phyloP scores from a whole-genome alignment of 83 land plant species.

The Thuja plicata region DNA sequence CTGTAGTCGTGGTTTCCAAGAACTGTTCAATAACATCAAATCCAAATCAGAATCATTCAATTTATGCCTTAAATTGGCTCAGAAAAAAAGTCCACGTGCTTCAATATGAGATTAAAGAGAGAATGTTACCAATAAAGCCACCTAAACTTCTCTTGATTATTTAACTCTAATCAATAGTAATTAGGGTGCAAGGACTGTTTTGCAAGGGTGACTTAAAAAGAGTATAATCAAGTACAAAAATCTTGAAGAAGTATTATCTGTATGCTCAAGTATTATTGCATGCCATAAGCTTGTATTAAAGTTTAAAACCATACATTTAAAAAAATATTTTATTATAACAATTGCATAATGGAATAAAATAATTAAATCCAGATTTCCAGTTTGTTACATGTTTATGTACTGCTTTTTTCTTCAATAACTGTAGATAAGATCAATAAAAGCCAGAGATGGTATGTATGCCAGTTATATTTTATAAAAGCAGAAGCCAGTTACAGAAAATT shows the following conservation, averaged over 20 bases:
- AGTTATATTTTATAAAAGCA: not conserved
- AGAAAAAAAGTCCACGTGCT: not conserved
- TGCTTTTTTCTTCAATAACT: too few relatives aligned
- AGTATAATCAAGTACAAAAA: not conserved
- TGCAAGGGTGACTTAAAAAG: not conserved
- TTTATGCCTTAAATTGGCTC: not conserved
- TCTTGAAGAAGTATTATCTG: not conserved
- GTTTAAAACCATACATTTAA: not conserved
- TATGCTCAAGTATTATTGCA: not conserved
- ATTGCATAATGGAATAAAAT: not conserved
- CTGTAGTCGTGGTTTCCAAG: constrained; percentile 40
- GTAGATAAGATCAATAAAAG: not conserved
- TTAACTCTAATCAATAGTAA: not conserved
- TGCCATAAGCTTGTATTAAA: not conserved
- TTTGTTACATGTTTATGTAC: not conserved
- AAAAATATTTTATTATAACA: not conserved
- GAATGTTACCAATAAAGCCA: not conserved
- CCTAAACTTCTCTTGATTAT: not conserved
- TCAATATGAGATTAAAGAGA: not conserved
- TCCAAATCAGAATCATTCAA: not conserved
- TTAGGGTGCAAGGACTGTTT: not conserved
- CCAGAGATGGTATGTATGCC: not conserved
- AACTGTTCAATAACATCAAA: constrained; percentile 12
- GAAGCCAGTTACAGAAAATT: not conserved
- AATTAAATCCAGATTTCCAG: not conserved